Conservation (phyloP, 2,329 filamentous ascomycete genomes). For the Pseudogymnoascus sp. region DNA sequence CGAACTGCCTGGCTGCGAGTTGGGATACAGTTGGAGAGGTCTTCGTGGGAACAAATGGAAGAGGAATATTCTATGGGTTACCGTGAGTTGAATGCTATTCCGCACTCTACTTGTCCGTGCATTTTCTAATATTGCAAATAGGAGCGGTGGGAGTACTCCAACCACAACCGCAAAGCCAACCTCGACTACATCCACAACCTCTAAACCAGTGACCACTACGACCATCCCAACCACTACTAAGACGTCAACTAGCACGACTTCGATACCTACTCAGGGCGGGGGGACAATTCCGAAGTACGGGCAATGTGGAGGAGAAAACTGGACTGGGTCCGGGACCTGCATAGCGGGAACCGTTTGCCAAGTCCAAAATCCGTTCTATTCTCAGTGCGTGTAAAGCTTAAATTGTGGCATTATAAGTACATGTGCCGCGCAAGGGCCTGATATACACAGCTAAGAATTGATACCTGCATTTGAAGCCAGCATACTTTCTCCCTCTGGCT, state of each 20-base stretch:
- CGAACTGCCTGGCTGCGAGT: slow-evolving; percentile 25
- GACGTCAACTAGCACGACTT: slow-evolving; percentile 3
- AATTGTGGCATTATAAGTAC: background rate
- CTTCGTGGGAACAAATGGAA: slow-evolving; percentile 29
- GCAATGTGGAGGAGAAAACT: background rate
- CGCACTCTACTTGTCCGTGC: background rate
- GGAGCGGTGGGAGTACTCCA: slow-evolving; percentile 18
- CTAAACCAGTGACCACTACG: slow-evolving; percentile 8
- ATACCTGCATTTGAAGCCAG: background rate
- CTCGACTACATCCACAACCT: slow-evolving; percentile 11
- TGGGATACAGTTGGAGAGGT: slow-evolving; percentile 25
- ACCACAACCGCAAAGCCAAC: slow-evolving; percentile 18
- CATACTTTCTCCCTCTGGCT: background rate
- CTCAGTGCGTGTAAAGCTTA: slow-evolving; percentile 8
- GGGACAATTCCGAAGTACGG: slow-evolving; percentile 11
- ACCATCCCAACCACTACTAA: slow-evolving; percentile 3
- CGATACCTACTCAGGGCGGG: background rate
- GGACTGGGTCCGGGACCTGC: background rate
- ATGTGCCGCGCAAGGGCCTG: background rate
- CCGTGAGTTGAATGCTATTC: slow-evolving; percentile 11
- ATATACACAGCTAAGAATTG: background rate
- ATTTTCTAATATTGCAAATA: slow-evolving; percentile 9
- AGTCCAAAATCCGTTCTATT: background rate
- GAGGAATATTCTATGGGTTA: slow-evolving; percentile 28
- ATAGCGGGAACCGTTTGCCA: background rate